Conservation (phyloP, 352 stramenopile genomes). For the Phytophthora ramorum region DNA sequence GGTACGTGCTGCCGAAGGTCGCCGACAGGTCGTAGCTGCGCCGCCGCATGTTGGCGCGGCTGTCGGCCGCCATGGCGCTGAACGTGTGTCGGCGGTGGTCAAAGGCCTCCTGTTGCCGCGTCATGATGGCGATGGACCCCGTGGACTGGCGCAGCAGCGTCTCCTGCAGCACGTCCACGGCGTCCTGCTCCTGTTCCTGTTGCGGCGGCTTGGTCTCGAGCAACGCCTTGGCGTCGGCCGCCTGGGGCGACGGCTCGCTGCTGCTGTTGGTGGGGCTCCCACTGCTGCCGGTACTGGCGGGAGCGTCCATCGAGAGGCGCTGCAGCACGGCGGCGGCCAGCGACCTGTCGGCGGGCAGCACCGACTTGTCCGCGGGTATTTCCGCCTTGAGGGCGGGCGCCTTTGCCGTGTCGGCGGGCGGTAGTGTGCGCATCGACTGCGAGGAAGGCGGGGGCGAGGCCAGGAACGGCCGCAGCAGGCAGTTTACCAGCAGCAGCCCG, state of each 20-base stretch:
- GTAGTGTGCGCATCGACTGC: too few relatives aligned
- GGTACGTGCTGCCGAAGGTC: slow-evolving; percentile 37
- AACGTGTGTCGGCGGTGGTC: slow-evolving; percentile 55
- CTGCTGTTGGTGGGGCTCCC: slow-evolving; percentile 41
- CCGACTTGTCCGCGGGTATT: too few relatives aligned
- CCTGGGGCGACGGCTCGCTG: slow-evolving; percentile 39
- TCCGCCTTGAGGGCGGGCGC: too few relatives aligned
- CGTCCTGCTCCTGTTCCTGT: slow-evolving; percentile 19
- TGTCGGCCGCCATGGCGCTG: slow-evolving; percentile 48
- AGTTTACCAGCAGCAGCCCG: slow-evolving; percentile 38
- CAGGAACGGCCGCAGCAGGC: slow-evolving; percentile 43
- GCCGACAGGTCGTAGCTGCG: slow-evolving; percentile 55
- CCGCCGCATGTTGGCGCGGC: slow-evolving; percentile 49
- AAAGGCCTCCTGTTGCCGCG: slow-evolving; percentile 44
- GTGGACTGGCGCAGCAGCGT: slow-evolving; percentile 38
- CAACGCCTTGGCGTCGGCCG: slow-evolving; percentile 14
- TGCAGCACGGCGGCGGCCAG: slow-evolving; percentile 25
- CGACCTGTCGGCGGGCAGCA: slow-evolving; percentile 18
- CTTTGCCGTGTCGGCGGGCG: too few relatives aligned
- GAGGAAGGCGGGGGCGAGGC: slow-evolving; percentile 1
- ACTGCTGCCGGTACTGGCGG: not conserved
- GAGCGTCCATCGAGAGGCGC: slow-evolving; percentile 27
- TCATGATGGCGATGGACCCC: slow-evolving; percentile 49
- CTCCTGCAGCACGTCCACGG: slow-evolving; percentile 33
- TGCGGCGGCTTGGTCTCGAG: slow-evolving; percentile 11